These are phyloP conservation scores for Daldinia concentrica DNA, from an alignment of 495 filamentous ascomycete genomes.

Conservation along the genomic window DNA sequence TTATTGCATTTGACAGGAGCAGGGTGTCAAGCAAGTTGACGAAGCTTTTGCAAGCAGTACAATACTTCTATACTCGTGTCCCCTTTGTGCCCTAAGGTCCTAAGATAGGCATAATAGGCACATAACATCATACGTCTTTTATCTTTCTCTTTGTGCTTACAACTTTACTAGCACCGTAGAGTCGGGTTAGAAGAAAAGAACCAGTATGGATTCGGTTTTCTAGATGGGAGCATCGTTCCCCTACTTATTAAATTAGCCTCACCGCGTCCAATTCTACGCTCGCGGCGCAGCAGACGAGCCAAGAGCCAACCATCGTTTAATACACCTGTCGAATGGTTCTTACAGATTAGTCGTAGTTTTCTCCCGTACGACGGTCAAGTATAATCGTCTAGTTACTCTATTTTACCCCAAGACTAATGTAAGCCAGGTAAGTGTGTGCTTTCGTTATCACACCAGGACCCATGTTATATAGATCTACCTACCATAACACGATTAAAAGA, in stretches of 20 bases:
- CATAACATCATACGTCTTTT: conserved; percentile 3
- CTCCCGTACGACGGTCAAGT: not conserved
- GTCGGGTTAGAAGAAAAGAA: not conserved
- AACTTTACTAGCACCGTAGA: not conserved
- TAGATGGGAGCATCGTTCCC: not conserved
- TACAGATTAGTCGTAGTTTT: not conserved
- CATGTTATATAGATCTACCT: not conserved
- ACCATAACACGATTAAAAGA: not conserved
- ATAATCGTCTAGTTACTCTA: not conserved
- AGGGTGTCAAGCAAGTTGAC: too few relatives aligned
- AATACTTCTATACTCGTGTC: not conserved
- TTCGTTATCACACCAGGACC: not conserved
- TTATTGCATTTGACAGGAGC: not conserved
- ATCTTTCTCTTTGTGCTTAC: conserved; percentile 5
- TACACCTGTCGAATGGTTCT: not conserved
- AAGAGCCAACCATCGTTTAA: conserved; percentile 13
- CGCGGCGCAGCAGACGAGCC: conserved; percentile 23
- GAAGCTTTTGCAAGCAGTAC: not conserved
- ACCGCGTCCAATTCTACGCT: conserved; percentile 12
- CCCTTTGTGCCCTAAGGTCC: not conserved
- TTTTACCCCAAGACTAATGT: not conserved
- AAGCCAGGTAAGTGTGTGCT: not conserved
- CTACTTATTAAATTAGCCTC: conserved; percentile 20
- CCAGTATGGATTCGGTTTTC: conserved; percentile 18
- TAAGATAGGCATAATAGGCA: not conserved